Conservation (phyloP, 2,329 filamentous ascomycete genomes). For the Epichloe typhina region DNA sequence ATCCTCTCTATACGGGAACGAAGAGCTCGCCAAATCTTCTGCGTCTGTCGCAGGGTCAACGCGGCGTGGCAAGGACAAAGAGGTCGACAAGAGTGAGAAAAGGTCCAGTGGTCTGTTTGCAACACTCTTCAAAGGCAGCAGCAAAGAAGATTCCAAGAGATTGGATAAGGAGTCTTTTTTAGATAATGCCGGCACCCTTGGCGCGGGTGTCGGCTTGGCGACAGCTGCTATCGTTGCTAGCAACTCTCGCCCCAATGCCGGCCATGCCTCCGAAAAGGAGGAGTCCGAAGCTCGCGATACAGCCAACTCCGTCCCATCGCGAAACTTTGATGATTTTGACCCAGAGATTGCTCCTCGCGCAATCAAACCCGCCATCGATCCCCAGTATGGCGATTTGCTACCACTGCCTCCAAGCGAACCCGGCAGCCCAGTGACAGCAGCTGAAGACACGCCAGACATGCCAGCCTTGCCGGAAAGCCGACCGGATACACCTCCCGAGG, state of each 20-base stretch:
- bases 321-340: slow-evolving; percentile 30
- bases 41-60: slow-evolving; percentile 22
- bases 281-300: slow-evolving; percentile 18
- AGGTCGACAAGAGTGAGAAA: slow-evolving; percentile 20
- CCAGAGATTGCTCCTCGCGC: slow-evolving; percentile 44
- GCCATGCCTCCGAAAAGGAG: slow-evolving; percentile 29
- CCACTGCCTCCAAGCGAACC: slow-evolving; percentile 49
- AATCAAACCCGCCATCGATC: slow-evolving; percentile 54
- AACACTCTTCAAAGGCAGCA: slow-evolving; percentile 32
- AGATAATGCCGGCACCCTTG: slow-evolving; percentile 58
- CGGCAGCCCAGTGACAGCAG: slow-evolving; percentile 28
- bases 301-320: slow-evolving; percentile 8
- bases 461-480: slow-evolving; percentile 47
- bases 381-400: slow-evolving; percentile 50
- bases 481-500: slow-evolving; percentile 40
- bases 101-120: slow-evolving; percentile 33
- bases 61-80: slow-evolving; percentile 25
- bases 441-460: slow-evolving; percentile 34
- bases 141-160: slow-evolving; percentile 12
- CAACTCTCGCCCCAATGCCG: slow-evolving; percentile 31
- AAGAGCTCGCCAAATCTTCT: slow-evolving; percentile 25
- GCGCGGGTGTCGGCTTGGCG: slow-evolving; percentile 54
- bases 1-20: slow-evolving; percentile 27
- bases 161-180: slow-evolving; percentile 47
- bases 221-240: slow-evolving; percentile 29